Evolutionary conservation across 371 early-diverging fungal species (phyloP).

Genomic region (Smittium culicis): DNA sequence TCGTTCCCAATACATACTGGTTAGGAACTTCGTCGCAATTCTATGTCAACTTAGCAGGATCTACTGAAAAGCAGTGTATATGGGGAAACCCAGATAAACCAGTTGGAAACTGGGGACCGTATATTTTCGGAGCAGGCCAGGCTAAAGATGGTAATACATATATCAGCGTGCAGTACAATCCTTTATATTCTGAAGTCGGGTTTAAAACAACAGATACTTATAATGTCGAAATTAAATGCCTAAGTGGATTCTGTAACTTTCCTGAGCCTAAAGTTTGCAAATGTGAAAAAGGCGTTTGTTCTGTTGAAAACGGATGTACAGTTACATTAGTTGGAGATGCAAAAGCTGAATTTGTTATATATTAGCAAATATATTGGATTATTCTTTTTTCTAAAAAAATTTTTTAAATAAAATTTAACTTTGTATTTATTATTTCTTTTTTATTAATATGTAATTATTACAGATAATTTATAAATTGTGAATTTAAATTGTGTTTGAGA

Average conservation of each 20-base stretch:
- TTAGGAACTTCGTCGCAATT: constrained; percentile 31
- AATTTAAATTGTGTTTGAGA: neutral
- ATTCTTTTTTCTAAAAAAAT: neutral
- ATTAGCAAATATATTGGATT: constrained; percentile 10
- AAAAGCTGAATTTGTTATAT: constrained; percentile 24
- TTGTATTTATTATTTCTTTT: neutral
- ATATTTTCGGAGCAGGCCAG: constrained; percentile 32
- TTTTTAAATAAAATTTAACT: too few relatives aligned
- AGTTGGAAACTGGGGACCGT: constrained; percentile 33
- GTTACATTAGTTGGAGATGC: constrained; percentile 22
- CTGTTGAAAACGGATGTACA: constrained; percentile 30
- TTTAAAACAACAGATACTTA: constrained; percentile 21
- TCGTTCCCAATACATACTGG: constrained; percentile 31
- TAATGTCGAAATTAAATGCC: constrained; percentile 27
- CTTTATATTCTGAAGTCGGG: constrained; percentile 21
- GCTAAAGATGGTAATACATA: constrained; percentile 30
- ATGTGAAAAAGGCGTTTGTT: constrained; percentile 28
- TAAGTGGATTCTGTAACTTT: constrained; percentile 24
- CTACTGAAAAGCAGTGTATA: constrained; percentile 22
- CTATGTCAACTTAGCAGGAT: constrained; percentile 30
- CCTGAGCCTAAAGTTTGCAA: constrained; percentile 27
- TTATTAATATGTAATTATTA: neutral
- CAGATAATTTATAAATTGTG: neutral
- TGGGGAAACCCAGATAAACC: constrained; percentile 29
- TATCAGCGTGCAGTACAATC: constrained; percentile 30